Conservation (phyloP, 2,329 filamentous ascomycete species). For the Talaromyces sp. region DNA sequence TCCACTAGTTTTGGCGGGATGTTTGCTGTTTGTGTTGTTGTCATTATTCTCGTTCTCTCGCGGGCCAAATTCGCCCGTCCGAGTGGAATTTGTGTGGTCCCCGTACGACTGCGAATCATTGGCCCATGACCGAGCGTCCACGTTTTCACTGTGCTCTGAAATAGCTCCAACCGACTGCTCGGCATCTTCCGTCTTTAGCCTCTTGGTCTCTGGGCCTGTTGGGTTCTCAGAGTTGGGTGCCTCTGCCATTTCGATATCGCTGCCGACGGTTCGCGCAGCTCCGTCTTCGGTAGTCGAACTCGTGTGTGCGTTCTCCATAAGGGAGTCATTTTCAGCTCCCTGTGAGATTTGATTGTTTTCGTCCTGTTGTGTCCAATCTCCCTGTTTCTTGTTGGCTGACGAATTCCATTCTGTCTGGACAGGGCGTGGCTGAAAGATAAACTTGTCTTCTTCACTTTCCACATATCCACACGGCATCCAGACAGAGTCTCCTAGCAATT, state of each 20-base stretch:
- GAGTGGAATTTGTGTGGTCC: not conserved
- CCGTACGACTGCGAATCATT: slow-evolving; percentile 8
- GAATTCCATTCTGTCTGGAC: slow-evolving; percentile 14
- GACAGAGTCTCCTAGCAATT: slow-evolving; percentile 54
- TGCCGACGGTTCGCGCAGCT: slow-evolving; percentile 8
- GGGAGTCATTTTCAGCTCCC: not conserved
- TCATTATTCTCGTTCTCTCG: not conserved
- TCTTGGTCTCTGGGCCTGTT: slow-evolving; percentile 8
- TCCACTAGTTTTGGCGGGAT: not conserved
- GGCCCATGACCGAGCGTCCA: slow-evolving; percentile 10
- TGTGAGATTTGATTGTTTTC: not conserved
- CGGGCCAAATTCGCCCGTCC: not conserved
- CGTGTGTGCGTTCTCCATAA: slow-evolving; percentile 1
- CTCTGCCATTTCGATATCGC: slow-evolving; percentile 32
- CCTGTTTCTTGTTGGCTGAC: not conserved
- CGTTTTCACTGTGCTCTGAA: slow-evolving; percentile 23
- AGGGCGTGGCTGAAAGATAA: slow-evolving; percentile 38
- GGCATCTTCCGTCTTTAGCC: slow-evolving; percentile 31
- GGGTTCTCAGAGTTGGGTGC: slow-evolving; percentile 12
- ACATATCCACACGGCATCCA: slow-evolving; percentile 54
- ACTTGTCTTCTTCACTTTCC: slow-evolving; percentile 46
- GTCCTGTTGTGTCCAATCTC: not conserved
- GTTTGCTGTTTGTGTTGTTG: not conserved
- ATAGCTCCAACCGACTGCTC: slow-evolving; percentile 28
- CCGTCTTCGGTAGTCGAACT: slow-evolving; percentile 10